phyloP scores from a whole-genome alignment of 768 basidiomycete species.

The Lactarius evosmus region DNA sequence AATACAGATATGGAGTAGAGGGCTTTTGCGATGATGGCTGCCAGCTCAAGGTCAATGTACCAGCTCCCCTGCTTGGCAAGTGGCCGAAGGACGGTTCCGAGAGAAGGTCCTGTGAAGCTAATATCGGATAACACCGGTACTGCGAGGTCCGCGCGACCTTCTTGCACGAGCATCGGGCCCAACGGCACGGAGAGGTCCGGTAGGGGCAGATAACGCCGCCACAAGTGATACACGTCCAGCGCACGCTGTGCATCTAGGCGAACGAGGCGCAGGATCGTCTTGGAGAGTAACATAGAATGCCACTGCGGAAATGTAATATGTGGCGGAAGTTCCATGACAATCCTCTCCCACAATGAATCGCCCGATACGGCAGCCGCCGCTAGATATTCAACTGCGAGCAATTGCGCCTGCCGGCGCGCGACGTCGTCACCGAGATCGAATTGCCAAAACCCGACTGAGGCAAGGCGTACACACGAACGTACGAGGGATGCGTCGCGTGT shows the following conservation, averaged over 20 bases:
- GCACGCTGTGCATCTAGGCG: constrained; percentile 22
- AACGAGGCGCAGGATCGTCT: constrained; percentile 19
- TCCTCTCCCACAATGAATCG: constrained; percentile 22
- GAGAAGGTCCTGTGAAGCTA: constrained; percentile 14
- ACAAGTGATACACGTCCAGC: constrained; percentile 16
- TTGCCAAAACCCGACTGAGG: constrained; percentile 28
- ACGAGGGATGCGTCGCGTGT: constrained; percentile 32
- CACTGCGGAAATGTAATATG: constrained; percentile 25
- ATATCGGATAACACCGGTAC: constrained; percentile 14
- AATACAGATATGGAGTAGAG: constrained; percentile 39
- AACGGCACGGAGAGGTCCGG: constrained; percentile 17
- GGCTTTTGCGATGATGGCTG: constrained; percentile 17
- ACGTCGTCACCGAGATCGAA: constrained; percentile 25
- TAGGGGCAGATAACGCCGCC: constrained; percentile 23
- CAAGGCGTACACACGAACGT: constrained; percentile 23
- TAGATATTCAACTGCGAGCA: constrained; percentile 40
- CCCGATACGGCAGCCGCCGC: constrained; percentile 20
- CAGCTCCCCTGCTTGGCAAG: constrained; percentile 17
- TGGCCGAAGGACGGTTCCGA: constrained; percentile 36
- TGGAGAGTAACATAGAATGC: constrained; percentile 23
- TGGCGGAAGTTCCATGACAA: constrained; percentile 24
- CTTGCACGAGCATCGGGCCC: constrained; percentile 18
- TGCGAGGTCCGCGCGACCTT: constrained; percentile 25
- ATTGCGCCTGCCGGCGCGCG: constrained; percentile 32
- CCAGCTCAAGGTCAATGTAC: constrained; percentile 24